Evolutionary conservation across 345 rosid species (phyloP).

Genomic region (Linum usitatissimum): DNA sequence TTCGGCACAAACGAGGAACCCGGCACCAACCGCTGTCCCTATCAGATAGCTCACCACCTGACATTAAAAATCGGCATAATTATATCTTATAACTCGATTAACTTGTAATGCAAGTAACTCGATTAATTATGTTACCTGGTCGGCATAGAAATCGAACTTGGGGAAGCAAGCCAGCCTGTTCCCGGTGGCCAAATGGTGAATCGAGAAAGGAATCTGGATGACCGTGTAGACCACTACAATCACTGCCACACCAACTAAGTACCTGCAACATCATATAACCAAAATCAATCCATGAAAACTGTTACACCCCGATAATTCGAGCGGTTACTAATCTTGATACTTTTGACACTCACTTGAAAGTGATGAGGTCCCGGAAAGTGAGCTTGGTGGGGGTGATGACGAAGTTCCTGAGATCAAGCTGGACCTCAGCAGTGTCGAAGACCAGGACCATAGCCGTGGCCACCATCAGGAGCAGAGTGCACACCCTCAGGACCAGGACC

Average conservation of each 20-base stretch:
- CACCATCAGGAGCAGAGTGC: constrained; percentile 14
- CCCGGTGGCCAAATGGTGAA: constrained; percentile 11
- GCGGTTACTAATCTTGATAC: too few relatives aligned
- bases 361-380: constrained; percentile 23
- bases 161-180: constrained; percentile 22
- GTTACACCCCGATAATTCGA: neutral
- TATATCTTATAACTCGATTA: too few relatives aligned
- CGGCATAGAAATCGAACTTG: constrained; percentile 26
- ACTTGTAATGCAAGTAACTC: too few relatives aligned
- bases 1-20: constrained; percentile 19
- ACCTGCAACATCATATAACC: constrained; percentile 9
- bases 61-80: neutral
- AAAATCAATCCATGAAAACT: neutral
- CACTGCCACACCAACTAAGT: constrained; percentile 12
- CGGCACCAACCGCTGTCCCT: constrained; percentile 24
- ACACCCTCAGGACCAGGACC: constrained; percentile 23
- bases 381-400: constrained; percentile 9
- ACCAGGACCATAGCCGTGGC: constrained; percentile 13
- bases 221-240: constrained; percentile 19
- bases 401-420: neutral
- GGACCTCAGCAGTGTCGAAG: constrained; percentile 3
- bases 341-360: constrained; percentile 13
- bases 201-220: constrained; percentile 22
- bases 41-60: constrained; percentile 23
- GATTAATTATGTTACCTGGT: constrained; percentile 15